phyloP scores from a whole-genome alignment of 108 stramenopile species.

The Skeletonema tropicum region DNA sequence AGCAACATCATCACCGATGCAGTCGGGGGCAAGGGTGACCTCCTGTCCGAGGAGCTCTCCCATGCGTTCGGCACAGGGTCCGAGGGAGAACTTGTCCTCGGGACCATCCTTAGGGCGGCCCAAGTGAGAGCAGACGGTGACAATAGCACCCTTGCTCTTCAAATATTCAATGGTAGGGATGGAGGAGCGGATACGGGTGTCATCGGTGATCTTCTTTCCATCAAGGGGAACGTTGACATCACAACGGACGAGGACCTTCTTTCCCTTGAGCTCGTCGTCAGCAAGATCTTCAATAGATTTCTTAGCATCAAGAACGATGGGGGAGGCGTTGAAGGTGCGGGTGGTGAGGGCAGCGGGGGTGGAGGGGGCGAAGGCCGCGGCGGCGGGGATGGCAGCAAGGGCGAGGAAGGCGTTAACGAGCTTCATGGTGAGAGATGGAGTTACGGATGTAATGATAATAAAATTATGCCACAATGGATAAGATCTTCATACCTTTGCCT shows the following conservation, averaged over 20 bases:
- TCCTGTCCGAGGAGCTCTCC: constrained; percentile 92
- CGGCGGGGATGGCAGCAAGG: constrained; percentile 66
- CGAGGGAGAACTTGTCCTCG: constrained; percentile 99
- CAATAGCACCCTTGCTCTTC: constrained; percentile 96
- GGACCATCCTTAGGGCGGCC: constrained; percentile 98
- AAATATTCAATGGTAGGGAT: constrained; percentile 99
- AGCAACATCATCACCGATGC: constrained; percentile 94
- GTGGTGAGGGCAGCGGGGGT: constrained; percentile 68
- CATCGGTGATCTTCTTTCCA: constrained; percentile 97
- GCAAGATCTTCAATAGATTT: constrained; percentile 92
- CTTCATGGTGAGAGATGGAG: constrained; percentile 63
- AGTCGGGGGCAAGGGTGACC: constrained; percentile 95
- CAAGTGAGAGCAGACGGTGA: constrained; percentile 98
- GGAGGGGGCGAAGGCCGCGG: constrained; percentile 80
- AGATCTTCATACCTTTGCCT: neutral
- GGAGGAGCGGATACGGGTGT: constrained; percentile 98
- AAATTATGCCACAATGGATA: neutral
- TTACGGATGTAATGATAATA: neutral
- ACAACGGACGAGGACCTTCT: constrained; percentile 96
- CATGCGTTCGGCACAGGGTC: constrained; percentile 95
- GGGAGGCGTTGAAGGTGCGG: constrained; percentile 50
- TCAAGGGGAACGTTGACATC: constrained; percentile 98
- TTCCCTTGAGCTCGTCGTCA: constrained; percentile 94
- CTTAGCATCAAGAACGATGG: constrained; percentile 89
- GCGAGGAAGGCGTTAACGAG: constrained; percentile 70